These are phyloP conservation scores for Colletotrichum sp. DNA, from an alignment of 2,329 filamentous ascomycete species.

Conservation along the genomic window DNA sequence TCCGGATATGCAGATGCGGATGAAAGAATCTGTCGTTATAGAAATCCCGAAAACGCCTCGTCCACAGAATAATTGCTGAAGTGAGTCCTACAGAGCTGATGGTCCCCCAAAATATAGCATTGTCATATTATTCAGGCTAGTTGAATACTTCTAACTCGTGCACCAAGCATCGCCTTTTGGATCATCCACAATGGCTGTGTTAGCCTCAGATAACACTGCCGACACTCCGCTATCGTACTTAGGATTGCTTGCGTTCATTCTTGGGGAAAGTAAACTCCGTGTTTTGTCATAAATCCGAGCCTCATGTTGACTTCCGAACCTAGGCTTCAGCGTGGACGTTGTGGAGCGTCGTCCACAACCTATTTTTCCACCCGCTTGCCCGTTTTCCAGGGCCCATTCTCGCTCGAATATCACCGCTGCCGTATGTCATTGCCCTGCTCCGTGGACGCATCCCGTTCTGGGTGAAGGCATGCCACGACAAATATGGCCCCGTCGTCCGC, in stretches of 20 bases:
- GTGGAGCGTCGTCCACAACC: background rate
- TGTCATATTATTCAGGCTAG: too few relatives aligned
- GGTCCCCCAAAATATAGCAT: too few relatives aligned
- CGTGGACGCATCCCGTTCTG: constrained; percentile 27
- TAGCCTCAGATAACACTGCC: background rate
- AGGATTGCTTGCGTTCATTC: rapidly evolving
- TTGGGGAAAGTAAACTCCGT: background rate
- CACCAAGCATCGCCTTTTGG: background rate
- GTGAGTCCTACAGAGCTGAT: background rate
- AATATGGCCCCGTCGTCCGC: constrained; percentile 22
- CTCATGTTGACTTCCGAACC: background rate
- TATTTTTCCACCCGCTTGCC: background rate
- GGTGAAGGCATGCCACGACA: constrained; percentile 25
- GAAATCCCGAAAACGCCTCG: background rate
- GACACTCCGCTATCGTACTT: background rate
- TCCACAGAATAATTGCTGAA: rapidly evolving
- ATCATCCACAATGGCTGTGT: background rate
- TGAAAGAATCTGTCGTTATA: background rate
- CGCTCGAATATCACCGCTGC: background rate
- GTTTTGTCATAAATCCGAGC: background rate
- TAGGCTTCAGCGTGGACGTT: background rate
- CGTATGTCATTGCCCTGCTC: constrained; percentile 23
- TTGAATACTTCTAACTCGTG: too few relatives aligned
- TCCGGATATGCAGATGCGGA: background rate
- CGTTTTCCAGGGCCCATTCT: background rate